Evolutionary conservation across 2,329 filamentous ascomycete species (phyloP).

Genomic region (Neofusicoccum sp.): DNA sequence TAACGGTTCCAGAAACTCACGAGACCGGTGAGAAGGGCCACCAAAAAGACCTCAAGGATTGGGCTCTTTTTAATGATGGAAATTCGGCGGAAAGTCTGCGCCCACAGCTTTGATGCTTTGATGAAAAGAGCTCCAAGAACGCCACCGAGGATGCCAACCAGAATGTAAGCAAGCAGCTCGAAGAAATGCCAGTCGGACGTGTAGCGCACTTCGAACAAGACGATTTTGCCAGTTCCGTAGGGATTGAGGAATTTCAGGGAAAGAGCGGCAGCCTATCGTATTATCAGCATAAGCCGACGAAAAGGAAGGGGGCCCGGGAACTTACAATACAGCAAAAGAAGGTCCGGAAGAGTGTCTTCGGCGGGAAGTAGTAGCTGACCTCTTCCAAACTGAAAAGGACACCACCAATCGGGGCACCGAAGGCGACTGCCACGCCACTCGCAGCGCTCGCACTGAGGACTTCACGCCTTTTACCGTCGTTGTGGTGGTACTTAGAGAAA

Average conservation of each 20-base stretch:
- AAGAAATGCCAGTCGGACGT: slow-evolving; percentile 90
- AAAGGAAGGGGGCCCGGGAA: slow-evolving; percentile 9
- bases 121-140: slow-evolving; percentile 88
- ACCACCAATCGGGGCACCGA: slow-evolving; percentile 85
- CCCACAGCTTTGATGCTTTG: slow-evolving; percentile 91
- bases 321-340: slow-evolving; percentile 95
- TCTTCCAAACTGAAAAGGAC: slow-evolving; percentile 93
- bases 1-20: slow-evolving; percentile 92
- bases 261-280: slow-evolving; percentile 63
- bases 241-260: slow-evolving; percentile 94
- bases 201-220: slow-evolving; percentile 93
- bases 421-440: slow-evolving; percentile 89
- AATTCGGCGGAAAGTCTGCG: slow-evolving; percentile 80
- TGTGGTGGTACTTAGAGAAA: slow-evolving; percentile 91
- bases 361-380: slow-evolving; percentile 95
- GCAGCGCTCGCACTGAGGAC: slow-evolving; percentile 90
- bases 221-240: slow-evolving; percentile 94
- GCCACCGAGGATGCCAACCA: slow-evolving; percentile 84
- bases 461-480: slow-evolving; percentile 91
- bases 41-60: slow-evolving; percentile 81
- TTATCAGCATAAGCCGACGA: slow-evolving; percentile 18
- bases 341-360: slow-evolving; percentile 93
- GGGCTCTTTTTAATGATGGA: slow-evolving; percentile 77
- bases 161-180: slow-evolving; percentile 78
- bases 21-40: slow-evolving; percentile 79